Base-by-base conservation (phyloP, 805 yeast species). In the Scheffersomyces coipomensis region DNA sequence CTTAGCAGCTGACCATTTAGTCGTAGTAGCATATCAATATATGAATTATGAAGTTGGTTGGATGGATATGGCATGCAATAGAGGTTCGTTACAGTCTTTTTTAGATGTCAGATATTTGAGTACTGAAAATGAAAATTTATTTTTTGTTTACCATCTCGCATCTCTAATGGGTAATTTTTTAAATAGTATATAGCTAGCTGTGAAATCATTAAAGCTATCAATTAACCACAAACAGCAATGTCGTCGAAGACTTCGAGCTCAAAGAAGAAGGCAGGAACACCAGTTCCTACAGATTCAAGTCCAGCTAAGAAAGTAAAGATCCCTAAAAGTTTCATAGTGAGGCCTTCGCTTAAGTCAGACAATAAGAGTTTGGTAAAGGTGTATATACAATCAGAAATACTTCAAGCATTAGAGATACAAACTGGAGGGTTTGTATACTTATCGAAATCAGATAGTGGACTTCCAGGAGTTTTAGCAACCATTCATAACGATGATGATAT, bases 391-490 rank as follows among this genome's bases (percentile, higher is more conserved):
- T 64, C 71, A 0, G 70, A 72, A 1, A 64, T 75, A 1, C 56
- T 78, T 32, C 68, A 68, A 37, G 75, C 73, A 1, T 53, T 76
- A 19, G 83, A 75, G 16, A 59, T 77, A 10, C 44, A 52, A 6
- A 48, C 57, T 17, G 81, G 81, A 1, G 66, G 74, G 4, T 53
- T 79, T 42, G 71, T 79, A 12, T 52, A 66, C 29, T 44, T 79
- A 2, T 55, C 70, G 16, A 72, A 71, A 42, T 31, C 38, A 0
- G 73, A 68, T 31, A 76, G 78, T 2, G 66, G 71, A 1, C 58
- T 60, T 6, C 57, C 61, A 1, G 83, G 83, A 2, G 51, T 74
- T 3, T 51, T 76, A 11, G 81, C 72, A 1, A 48, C 68, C 6
- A 68, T 74, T 3, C 56, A 63, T 35, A 52, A 62, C 1, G 73